Evolutionary conservation across 192 early-diverging fungal species (phyloP), one percentile per base, ranked within the genome.

Genomic region (Linnemannia exigua): DNA sequence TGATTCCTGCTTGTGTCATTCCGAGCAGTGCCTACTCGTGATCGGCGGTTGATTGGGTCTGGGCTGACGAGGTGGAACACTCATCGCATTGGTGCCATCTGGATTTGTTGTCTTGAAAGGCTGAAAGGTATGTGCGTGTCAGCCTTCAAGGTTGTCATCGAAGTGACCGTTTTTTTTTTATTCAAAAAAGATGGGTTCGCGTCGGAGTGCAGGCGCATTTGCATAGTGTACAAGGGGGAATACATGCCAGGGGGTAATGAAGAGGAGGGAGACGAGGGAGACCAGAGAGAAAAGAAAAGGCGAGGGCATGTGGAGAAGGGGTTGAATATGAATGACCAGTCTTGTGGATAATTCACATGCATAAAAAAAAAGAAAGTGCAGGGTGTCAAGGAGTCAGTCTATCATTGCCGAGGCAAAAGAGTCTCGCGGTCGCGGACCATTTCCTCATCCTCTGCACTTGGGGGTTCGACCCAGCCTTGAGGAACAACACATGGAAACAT

Each of bases 401-500:
- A 22, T 63, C 28, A 63, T 31, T 68, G 76, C 25, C 80, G 67
- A 71, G 83, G 77, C 52, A 85, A 19, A 0, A 85, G 28, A 7
- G 83, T 75, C 52, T 84, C 82, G 11, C 82, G 37, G 33, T 83
- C 81, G 15, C 72, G 77, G 22, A 77, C 46, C 66, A 50, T 67
- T 33, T 86, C 84, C 35, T 87, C 79, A 11, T 82, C 81, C 1
- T 87, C 88, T 70, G 70, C 78, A 20, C 77, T 67, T 9, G 88
- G 86, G 31, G 88, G 84, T n/a, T 89, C 88, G 3, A 89, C 82
- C 88, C 88, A 89, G 5, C 81, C 88, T 41, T 81, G 86, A 1
- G 88, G 88, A 5, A 89, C 88, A 35, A 89, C 82, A 67, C 88
- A 89, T 67, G 88, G 88, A 61, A 89, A 89, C 67, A 89, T 81